Evolutionary conservation across 345 rosid genomes (phyloP).

Genomic region (Litchi chinensis): DNA sequence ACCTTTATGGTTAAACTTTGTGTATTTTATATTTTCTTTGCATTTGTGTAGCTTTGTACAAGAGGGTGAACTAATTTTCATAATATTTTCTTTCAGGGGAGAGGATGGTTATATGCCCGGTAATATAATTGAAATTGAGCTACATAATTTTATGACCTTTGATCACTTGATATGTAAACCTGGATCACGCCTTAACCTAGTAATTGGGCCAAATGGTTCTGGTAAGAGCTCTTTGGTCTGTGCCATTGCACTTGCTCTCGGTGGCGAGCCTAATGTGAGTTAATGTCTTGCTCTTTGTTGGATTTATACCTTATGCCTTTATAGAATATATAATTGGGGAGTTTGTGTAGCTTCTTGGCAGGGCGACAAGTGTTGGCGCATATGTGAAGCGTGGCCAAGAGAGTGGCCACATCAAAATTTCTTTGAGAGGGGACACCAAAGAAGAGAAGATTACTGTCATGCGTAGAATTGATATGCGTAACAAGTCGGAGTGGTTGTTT

Average conservation of each 20-base stretch:
- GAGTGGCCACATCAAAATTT: constrained; percentile 69
- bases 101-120: constrained; percentile 91
- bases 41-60: background rate
- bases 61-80: background rate
- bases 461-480: constrained; percentile 77
- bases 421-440: constrained; percentile 62
- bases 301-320: constrained; percentile 8
- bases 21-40: background rate
- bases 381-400: constrained; percentile 94
- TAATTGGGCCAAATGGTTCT: constrained; percentile 95
- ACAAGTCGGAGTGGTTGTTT: constrained; percentile 91
- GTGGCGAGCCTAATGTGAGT: constrained; percentile 91
- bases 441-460: constrained; percentile 55
- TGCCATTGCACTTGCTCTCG: constrained; percentile 93
- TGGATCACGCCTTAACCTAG: constrained; percentile 82
- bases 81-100: constrained; percentile 50
- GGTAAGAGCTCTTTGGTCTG: constrained; percentile 98
- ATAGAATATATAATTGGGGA: background rate
- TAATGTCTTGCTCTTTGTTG: constrained; percentile 12
- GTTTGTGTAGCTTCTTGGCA: constrained; percentile 76
- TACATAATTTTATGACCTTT: constrained; percentile 87
- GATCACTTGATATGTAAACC: constrained; percentile 79
- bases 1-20: background rate
- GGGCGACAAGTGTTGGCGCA: constrained; percentile 83
- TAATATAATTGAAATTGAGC: constrained; percentile 83